phyloP scores from a whole-genome alignment of 78 protist species.

The Cavenderia fasciculata region DNA sequence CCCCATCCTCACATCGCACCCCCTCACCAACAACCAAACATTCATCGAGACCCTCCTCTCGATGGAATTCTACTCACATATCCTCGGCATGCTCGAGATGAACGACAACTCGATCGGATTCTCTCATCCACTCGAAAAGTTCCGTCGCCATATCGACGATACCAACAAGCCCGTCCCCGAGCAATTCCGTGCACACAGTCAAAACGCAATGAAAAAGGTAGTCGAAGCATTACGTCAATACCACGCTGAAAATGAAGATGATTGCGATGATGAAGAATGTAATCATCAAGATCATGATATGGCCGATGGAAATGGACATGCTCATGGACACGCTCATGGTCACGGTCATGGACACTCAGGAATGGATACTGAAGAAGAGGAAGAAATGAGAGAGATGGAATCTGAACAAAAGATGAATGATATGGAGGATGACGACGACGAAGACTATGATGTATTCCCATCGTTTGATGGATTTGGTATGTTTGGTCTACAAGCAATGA shows the following conservation, averaged over 20 bases:
- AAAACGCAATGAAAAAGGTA: conserved; percentile 5
- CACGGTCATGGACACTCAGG: neutral
- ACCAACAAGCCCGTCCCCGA: neutral
- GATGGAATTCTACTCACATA: conserved; percentile 64
- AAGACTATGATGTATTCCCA: conserved; percentile 41
- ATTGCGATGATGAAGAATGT: conserved; percentile 57
- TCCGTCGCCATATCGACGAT: conserved; percentile 6
- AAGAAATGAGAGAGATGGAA: neutral
- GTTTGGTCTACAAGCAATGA: conserved; percentile 69
- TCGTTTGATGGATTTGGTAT: conserved; percentile 67
- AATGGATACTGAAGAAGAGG: neutral
- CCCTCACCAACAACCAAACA: conserved; percentile 21
- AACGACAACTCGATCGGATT: conserved; percentile 67
- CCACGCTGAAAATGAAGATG: conserved; percentile 43
- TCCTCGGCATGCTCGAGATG: conserved; percentile 63
- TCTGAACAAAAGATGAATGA: neutral
- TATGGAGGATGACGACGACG: neutral
- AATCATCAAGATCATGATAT: conserved; percentile 41
- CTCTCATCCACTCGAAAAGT: conserved; percentile 32
- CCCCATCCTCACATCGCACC: conserved; percentile 28
- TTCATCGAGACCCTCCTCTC: conserved; percentile 14
- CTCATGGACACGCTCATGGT: neutral
- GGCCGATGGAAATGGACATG: neutral
- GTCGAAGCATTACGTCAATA: conserved; percentile 40
- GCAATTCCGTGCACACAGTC: neutral